A percentile compares a stretch with the other conserved stretches of the same genome.
Evolutionary conservation across 2,329 filamentous ascomycete genomes (phyloP).

Genomic region (Lecanoromycetidae sp.): DNA sequence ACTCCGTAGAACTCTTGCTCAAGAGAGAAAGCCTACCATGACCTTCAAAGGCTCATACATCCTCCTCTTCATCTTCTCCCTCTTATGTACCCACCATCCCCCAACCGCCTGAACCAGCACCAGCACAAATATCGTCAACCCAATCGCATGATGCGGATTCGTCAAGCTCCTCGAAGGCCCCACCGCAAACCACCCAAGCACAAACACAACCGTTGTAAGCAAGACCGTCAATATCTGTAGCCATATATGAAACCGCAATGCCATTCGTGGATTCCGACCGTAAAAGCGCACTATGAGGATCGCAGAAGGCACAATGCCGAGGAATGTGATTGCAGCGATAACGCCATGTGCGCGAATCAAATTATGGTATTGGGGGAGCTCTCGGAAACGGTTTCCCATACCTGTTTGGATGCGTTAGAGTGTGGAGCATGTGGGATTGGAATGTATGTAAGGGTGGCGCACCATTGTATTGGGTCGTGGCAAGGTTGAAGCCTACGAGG

Average conservation of each 20-base stretch:
- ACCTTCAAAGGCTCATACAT: conserved; percentile 45
- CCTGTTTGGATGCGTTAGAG: conserved; percentile 33
- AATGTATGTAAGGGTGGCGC: conserved; percentile 20
- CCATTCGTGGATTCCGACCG: conserved; percentile 41
- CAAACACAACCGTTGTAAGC: conserved; percentile 49
- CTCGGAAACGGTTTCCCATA: conserved; percentile 54
- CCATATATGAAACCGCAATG: conserved; percentile 50
- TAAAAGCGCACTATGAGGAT: conserved; percentile 51
- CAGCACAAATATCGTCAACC: conserved; percentile 50
- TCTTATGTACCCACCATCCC: conserved; percentile 45
- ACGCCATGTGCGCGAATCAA: conserved; percentile 50
- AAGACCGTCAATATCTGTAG: conserved; percentile 49
- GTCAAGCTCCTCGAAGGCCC: conserved; percentile 47
- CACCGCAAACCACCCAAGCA: conserved; percentile 52
- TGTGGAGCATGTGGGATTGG: not conserved
- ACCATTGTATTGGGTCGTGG: conserved; percentile 57
- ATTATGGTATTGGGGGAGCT: conserved; percentile 45
- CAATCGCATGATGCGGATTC: conserved; percentile 57
- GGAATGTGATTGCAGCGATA: conserved; percentile 48
- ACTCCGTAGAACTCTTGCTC: not conserved
- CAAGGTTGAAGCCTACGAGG: conserved; percentile 52
- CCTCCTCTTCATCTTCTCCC: conserved; percentile 40
- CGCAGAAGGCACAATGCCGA: conserved; percentile 46
- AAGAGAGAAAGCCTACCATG: conserved; percentile 35
- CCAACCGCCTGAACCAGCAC: conserved; percentile 47